These are phyloP conservation scores for Leucosporidium scottii DNA, from an alignment of 768 basidiomycete species.

Conservation along the genomic window DNA sequence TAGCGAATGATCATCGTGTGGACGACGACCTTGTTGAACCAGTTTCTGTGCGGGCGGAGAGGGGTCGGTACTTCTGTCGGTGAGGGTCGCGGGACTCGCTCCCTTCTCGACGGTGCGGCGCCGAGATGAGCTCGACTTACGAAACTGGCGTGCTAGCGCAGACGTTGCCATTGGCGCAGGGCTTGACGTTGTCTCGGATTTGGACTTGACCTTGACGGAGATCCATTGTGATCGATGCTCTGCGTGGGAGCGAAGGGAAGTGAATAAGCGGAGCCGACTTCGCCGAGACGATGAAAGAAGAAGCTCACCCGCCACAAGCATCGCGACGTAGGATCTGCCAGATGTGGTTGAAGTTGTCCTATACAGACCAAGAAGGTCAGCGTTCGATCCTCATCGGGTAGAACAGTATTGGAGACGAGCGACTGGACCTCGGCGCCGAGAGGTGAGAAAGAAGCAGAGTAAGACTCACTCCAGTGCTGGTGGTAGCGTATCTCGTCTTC, in stretches of 20 bases:
- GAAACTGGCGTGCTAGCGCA: neutral
- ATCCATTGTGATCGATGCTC: neutral
- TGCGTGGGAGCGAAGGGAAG: neutral
- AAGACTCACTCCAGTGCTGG: neutral
- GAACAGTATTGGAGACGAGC: too few relatives aligned
- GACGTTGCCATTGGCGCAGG: neutral
- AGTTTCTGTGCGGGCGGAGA: neutral
- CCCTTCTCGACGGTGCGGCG: neutral
- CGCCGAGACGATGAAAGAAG: neutral
- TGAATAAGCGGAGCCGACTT: neutral
- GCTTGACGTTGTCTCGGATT: neutral
- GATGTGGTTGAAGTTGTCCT: slow-evolving; percentile 6
- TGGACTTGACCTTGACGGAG: neutral
- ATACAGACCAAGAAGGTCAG: neutral
- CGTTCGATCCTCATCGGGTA: neutral
- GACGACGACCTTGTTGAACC: neutral
- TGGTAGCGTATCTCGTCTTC: neutral
- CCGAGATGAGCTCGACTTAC: neutral
- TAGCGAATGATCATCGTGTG: slow-evolving; percentile 1
- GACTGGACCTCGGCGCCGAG: too few relatives aligned
- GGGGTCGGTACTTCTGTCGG: too few relatives aligned
- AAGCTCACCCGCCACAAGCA: slow-evolving; percentile 5
- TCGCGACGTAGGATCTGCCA: slow-evolving; percentile 9
- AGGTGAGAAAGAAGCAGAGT: too few relatives aligned
- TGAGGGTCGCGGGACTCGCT: too few relatives aligned